Conservation (phyloP, 352 stramenopile species). For the Pythium scleroteichum region DNA sequence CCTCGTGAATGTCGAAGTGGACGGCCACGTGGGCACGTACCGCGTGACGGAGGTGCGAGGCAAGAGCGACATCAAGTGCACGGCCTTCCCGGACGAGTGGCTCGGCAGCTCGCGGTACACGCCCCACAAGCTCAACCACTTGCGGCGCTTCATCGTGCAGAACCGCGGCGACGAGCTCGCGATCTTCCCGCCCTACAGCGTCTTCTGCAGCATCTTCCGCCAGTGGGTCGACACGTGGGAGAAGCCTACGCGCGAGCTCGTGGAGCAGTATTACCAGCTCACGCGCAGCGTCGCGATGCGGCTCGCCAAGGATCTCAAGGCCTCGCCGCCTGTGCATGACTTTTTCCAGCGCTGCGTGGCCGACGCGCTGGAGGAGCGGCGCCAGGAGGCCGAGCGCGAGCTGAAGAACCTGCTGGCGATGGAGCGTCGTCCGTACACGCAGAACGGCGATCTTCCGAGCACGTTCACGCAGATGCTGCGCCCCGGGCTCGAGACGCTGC, state of each 20-base stretch:
- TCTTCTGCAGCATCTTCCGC: slow-evolving; percentile 44
- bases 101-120: slow-evolving; percentile 3
- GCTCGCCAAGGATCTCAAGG: slow-evolving; percentile 21
- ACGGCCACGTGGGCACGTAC: background rate
- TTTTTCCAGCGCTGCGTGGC: slow-evolving; percentile 23
- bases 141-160: slow-evolving; percentile 20
- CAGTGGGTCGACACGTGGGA: slow-evolving; percentile 44
- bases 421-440: slow-evolving; percentile 42
- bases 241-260: slow-evolving; percentile 29
- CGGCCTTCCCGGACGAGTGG: slow-evolving; percentile 4
- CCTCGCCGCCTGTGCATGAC: slow-evolving; percentile 24
- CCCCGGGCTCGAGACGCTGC: slow-evolving; percentile 22
- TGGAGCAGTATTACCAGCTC: slow-evolving; percentile 28
- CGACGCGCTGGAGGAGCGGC: slow-evolving; percentile 20
- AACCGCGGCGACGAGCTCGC: slow-evolving; percentile 29
- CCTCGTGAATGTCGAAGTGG: slow-evolving; percentile 6
- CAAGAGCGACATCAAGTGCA: slow-evolving; percentile 11
- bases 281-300: slow-evolving; percentile 34
- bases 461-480: slow-evolving; percentile 27
- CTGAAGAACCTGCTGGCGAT: slow-evolving; percentile 25
- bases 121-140: slow-evolving; percentile 15
- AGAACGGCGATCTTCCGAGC: slow-evolving; percentile 36
- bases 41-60: background rate
- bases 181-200: slow-evolving; percentile 24
- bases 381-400: slow-evolving; percentile 19